A percentile compares a stretch with the other conserved stretches of the same genome.
phyloP scores from a whole-genome alignment of 306 rosid species.

The peach (Prunus persica) region DNA sequence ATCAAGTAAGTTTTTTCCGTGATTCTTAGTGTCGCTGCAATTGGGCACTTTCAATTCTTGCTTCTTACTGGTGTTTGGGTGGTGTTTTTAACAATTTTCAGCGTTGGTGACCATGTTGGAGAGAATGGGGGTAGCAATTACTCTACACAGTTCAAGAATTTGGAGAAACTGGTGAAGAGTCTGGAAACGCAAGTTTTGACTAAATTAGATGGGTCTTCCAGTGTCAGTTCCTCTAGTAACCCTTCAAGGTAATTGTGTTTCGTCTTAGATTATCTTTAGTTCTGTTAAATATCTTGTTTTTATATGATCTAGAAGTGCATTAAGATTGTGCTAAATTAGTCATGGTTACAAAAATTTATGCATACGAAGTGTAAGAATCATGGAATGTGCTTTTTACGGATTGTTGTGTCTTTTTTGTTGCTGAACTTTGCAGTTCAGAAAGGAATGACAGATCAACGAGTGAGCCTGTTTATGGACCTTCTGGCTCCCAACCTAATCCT shows the following conservation, averaged over 20 bases:
- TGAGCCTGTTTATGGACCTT: constrained; percentile 35
- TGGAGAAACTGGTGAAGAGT: constrained; percentile 59
- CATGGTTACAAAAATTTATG: not conserved
- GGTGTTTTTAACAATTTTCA: constrained; percentile 8
- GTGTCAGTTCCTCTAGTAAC: constrained; percentile 41
- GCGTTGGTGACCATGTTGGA: constrained; percentile 61
- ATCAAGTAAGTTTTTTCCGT: constrained; percentile 42
- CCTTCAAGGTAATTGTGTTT: constrained; percentile 39
- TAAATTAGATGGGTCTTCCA: constrained; percentile 50
- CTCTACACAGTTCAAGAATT: constrained; percentile 63
- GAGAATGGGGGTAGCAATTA: constrained; percentile 58
- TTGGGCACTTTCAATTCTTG: constrained; percentile 4
- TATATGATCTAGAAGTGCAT: not conserved
- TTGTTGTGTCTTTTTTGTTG: constrained; percentile 3
- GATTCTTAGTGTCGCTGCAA: not conserved
- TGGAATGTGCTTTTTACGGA: not conserved
- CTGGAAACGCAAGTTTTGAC: constrained; percentile 49
- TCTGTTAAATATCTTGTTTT: not conserved
- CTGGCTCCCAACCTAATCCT: constrained; percentile 38
- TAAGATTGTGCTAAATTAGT: not conserved
- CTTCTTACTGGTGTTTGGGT: constrained; percentile 4
- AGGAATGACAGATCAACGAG: constrained; percentile 35
- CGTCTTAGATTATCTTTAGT: not conserved
- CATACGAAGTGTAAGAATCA: not conserved
- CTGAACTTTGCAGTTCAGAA: constrained; percentile 44